Conservation (phyloP, 176 grass and related monocot species). For the Oryza officinalis region DNA sequence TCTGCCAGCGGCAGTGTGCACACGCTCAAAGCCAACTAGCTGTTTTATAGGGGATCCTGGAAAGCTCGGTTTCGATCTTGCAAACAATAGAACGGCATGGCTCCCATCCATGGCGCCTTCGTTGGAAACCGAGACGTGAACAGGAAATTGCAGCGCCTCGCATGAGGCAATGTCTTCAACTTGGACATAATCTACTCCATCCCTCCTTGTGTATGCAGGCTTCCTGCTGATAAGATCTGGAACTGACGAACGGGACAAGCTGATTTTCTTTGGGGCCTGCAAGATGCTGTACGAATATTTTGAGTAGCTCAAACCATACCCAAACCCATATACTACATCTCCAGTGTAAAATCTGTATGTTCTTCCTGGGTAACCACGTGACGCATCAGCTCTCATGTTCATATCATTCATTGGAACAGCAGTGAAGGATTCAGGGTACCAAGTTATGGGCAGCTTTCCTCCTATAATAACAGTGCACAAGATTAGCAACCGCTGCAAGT, state of each 20-base stretch:
- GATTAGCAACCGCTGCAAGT: conserved; percentile 10
- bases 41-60: conserved; percentile 63
- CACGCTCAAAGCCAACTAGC: conserved; percentile 72
- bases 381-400: conserved; percentile 77
- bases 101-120: conserved; percentile 66
- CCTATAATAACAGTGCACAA: conserved; percentile 41
- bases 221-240: conserved; percentile 35
- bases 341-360: conserved; percentile 93
- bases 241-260: conserved; percentile 37
- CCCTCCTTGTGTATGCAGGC: conserved; percentile 36
- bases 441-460: conserved; percentile 69
- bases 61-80: conserved; percentile 43
- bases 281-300: conserved; percentile 64
- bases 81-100: conserved; percentile 63
- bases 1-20: conserved; percentile 42
- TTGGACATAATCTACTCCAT: conserved; percentile 50
- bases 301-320: conserved; percentile 87
- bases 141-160: conserved; percentile 58
- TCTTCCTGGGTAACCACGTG: conserved; percentile 75
- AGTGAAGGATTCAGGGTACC: conserved; percentile 88
- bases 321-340: conserved; percentile 71
- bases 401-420: conserved; percentile 86
- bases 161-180: conserved; percentile 70
- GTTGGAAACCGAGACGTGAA: conserved; percentile 61
- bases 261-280: conserved; percentile 60